phyloP scores from a whole-genome alignment of 495 filamentous ascomycete genomes.

The Polyplosphaeria fusca region DNA sequence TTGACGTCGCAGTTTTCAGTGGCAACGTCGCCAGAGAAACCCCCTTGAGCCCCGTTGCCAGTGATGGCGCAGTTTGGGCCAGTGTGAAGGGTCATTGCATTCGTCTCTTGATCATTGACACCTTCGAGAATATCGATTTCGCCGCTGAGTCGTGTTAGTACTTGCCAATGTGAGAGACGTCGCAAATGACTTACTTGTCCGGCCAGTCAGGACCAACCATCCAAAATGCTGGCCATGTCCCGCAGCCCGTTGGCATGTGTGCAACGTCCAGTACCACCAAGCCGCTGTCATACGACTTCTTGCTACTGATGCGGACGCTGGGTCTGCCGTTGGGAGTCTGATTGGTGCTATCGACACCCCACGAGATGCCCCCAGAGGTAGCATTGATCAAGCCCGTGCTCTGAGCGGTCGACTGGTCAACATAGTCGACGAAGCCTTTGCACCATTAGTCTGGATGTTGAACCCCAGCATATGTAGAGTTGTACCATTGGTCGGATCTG shows the following conservation, averaged over 20 bases:
- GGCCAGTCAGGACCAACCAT: conserved; percentile 44
- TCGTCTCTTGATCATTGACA: conserved; percentile 35
- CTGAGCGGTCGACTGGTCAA: conserved; percentile 34
- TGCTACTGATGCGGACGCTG: conserved; percentile 43
- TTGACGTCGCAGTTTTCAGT: conserved; percentile 38
- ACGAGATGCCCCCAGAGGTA: conserved; percentile 22
- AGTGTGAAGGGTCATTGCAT: conserved; percentile 41
- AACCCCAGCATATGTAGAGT: too few species aligned
- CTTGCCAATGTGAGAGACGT: not conserved
- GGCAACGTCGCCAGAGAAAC: conserved; percentile 29
- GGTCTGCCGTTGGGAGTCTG: conserved; percentile 35
- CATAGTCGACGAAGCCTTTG: conserved; percentile 41
- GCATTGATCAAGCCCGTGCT: conserved; percentile 35
- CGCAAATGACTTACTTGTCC: conserved; percentile 24
- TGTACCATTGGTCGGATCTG: conserved; percentile 41
- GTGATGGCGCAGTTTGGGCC: conserved; percentile 34
- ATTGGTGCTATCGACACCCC: conserved; percentile 39
- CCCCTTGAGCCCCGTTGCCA: not conserved
- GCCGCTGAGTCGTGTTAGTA: conserved; percentile 28
- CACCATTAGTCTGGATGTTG: too few species aligned
- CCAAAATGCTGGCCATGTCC: conserved; percentile 47
- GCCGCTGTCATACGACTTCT: conserved; percentile 38
- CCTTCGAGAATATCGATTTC: conserved; percentile 45
- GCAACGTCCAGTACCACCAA: conserved; percentile 41
- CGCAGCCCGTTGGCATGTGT: conserved; percentile 45